Evolutionary conservation across 2,329 filamentous ascomycete species (phyloP), one percentile per base, ranked within the genome.

Genomic region (Sclerotiophoma versabilis): DNA sequence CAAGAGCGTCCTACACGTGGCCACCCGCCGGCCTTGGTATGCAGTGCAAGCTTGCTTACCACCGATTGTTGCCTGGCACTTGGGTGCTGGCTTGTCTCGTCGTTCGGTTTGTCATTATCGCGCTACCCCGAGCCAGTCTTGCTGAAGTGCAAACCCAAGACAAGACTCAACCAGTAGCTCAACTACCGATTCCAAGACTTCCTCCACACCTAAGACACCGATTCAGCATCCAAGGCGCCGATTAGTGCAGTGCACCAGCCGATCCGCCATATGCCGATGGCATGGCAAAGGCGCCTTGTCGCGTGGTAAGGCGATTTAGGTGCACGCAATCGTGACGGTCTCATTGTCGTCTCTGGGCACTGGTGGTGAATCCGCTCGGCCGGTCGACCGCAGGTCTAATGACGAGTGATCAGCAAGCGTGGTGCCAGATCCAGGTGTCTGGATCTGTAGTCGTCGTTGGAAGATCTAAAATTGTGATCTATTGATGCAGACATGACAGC

Each of bases 91-190:
- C 27, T 34, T 20, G 22, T n/a, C 22, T 23, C 12, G 29, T 27
- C n/a, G 26, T 25, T 56, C 49, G 55, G 49, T 54, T 58, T 38
- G 37, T 49, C 58, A 49, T 48, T 41, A 19, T 50, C 29, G 57
- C 52, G 53, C 46, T 57, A 42, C 49, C 29, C 53, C 49, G 57
- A 51, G 45, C 38, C 50, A 47, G 25, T 30, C 9, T 17, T 23
- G 6, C 15, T 26, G 3, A 15, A 6, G 19, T 22, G 9, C 14
- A 43, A n/a, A n/a, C n/a, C 43, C 23, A 43, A 49, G 30, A 36
- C 47, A 36, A 43, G 23, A 29, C 11, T 49, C 25, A 12, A 10
- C 20, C 29, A 42, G 10, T 43, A 32, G 17, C 14, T 20, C 8
- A 55, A 45, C 30, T 33, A 32, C 45, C 42, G 50, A 48, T 32